phyloP scores from a whole-genome alignment of 805 yeast genomes.

The Cyberlindnera mississippiensis region DNA sequence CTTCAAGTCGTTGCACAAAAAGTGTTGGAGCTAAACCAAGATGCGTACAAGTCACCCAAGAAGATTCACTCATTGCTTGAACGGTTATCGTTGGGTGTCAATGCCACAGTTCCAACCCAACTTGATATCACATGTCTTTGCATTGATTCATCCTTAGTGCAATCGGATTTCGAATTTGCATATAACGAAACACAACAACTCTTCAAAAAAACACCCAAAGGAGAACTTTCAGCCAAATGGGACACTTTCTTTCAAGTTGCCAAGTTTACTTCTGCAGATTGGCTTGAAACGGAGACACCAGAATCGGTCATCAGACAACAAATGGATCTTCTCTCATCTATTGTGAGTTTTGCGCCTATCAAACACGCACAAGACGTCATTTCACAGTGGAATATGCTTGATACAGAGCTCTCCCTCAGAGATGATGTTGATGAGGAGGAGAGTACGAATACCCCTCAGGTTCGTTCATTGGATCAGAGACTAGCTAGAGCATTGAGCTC shows the following conservation, averaged over 20 bases:
- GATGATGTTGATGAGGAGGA: conserved; percentile 7
- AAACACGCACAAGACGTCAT: conserved; percentile 54
- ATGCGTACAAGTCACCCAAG: conserved; percentile 43
- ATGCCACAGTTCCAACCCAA: conserved; percentile 16
- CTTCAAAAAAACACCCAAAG: conserved; percentile 9
- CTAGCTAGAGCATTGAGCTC: conserved; percentile 23
- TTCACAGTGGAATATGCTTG: conserved; percentile 59
- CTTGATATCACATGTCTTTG: conserved; percentile 41
- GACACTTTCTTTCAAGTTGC: conserved; percentile 60
- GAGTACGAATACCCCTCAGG: neutral
- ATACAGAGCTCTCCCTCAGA: conserved; percentile 35
- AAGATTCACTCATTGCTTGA: conserved; percentile 38
- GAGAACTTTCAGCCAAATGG: conserved; percentile 44
- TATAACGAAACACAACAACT: conserved; percentile 36
- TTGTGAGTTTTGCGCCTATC: conserved; percentile 48
- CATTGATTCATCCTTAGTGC: conserved; percentile 63
- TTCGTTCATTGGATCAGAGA: conserved; percentile 18
- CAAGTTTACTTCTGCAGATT: conserved; percentile 37
- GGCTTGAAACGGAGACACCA: conserved; percentile 38
- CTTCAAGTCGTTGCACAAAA: conserved; percentile 37
- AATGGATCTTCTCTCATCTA: conserved; percentile 47
- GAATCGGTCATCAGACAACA: conserved; percentile 43
- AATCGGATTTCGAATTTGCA: conserved; percentile 60
- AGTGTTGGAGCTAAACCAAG: conserved; percentile 51
- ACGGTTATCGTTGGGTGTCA: conserved; percentile 39